phyloP scores from a whole-genome alignment of 371 early-diverging fungal species.

The Rhizopus arrhizus region DNA sequence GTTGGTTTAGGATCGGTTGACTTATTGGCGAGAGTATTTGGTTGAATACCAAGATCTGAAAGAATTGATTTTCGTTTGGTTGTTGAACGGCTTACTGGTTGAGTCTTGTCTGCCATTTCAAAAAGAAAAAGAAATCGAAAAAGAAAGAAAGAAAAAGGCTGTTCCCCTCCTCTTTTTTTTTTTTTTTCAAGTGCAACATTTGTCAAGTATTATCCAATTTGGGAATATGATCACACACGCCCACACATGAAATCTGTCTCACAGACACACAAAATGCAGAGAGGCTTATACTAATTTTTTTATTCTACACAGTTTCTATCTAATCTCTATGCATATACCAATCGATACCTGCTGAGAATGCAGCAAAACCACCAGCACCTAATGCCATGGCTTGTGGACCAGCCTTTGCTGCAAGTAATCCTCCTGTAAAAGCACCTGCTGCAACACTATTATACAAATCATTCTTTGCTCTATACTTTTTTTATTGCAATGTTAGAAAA shows the following conservation, averaged over 20 bases:
- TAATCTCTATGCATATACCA: slow-evolving; percentile 63
- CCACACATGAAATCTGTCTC: too few relatives aligned
- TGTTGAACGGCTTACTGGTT: slow-evolving; percentile 13
- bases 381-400: slow-evolving; percentile 78
- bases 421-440: slow-evolving; percentile 95
- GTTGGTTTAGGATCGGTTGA: slow-evolving; percentile 12
- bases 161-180: background rate
- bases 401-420: slow-evolving; percentile 77
- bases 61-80: slow-evolving; percentile 38
- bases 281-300: too few relatives aligned
- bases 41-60: slow-evolving; percentile 40
- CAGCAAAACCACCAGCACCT: slow-evolving; percentile 95
- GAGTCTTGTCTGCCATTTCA: slow-evolving; percentile 17
- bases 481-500: background rate
- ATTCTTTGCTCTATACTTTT: slow-evolving; percentile 91
- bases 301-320: background rate
- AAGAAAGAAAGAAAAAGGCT: background rate
- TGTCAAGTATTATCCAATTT: slow-evolving; percentile 10
- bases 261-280: too few relatives aligned
- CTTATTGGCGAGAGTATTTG: slow-evolving; percentile 8
- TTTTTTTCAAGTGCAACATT: slow-evolving; percentile 20
- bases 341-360: slow-evolving; percentile 93
- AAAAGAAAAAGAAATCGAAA: background rate
- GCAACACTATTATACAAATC: slow-evolving; percentile 88
- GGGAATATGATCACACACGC: slow-evolving; percentile 14